Evolutionary conservation across 2,329 filamentous ascomycete species (phyloP).

Genomic region (Alternaria dauci): DNA sequence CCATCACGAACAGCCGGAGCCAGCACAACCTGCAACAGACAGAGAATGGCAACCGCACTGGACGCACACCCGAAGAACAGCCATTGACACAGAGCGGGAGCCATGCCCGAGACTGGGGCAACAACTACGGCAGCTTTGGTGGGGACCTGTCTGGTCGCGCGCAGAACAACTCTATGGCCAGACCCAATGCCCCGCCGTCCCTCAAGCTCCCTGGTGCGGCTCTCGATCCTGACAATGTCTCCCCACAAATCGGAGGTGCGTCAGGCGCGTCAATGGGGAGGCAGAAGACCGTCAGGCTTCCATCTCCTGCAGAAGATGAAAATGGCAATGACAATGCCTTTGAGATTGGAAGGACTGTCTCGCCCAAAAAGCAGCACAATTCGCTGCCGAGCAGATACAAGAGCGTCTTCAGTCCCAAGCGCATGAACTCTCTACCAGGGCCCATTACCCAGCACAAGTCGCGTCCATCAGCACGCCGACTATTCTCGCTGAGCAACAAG

Average conservation of each 20-base stretch:
- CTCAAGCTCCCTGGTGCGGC: constrained; percentile 71
- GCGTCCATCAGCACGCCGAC: constrained; percentile 51
- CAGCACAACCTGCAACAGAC: constrained; percentile 26
- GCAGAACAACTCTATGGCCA: constrained; percentile 18
- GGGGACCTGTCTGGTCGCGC: constrained; percentile 56
- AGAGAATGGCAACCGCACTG: constrained; percentile 23
- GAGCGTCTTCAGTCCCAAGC: constrained; percentile 52
- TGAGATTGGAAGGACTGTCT: constrained; percentile 54
- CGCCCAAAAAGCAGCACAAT: constrained; percentile 38
- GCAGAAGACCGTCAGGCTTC: constrained; percentile 30
- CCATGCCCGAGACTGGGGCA: constrained; percentile 44
- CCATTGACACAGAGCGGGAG: constrained; percentile 35
- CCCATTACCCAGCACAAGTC: constrained; percentile 35
- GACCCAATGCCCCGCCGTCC: constrained; percentile 55
- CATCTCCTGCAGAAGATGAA: constrained; percentile 21
- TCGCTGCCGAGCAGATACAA: constrained; percentile 44
- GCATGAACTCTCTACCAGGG: constrained; percentile 52
- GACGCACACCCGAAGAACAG: constrained; percentile 39
- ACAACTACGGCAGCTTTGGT: constrained; percentile 71
- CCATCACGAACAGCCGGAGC: constrained; percentile 35
- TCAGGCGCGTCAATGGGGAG: constrained; percentile 25
- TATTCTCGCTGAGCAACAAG: constrained; percentile 55
- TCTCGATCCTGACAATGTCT: constrained; percentile 54
- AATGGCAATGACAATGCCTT: constrained; percentile 53
- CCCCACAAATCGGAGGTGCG: constrained; percentile 24